phyloP scores from a whole-genome alignment of 2,329 filamentous ascomycete genomes.

The Spiromastix sp. region DNA sequence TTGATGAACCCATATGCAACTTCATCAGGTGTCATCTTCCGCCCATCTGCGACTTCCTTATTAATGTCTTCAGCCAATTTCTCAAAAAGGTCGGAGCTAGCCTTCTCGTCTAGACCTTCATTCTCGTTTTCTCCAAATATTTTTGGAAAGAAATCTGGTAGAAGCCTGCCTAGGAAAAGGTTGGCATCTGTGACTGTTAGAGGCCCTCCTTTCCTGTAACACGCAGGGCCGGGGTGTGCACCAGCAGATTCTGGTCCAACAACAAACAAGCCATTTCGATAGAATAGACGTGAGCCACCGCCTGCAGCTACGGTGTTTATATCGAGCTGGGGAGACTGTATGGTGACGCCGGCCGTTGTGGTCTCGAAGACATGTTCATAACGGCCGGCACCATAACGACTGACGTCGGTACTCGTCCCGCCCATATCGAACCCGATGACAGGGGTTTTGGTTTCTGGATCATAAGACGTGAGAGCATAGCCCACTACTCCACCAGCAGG shows the following conservation, averaged over 20 bases:
- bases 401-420: constrained; percentile 82
- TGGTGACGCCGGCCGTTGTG: constrained; percentile 78
- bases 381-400: constrained; percentile 67
- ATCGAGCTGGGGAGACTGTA: constrained; percentile 78
- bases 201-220: constrained; percentile 81
- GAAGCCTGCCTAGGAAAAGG: constrained; percentile 66
- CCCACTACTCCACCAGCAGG: constrained; percentile 90
- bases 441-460: constrained; percentile 63
- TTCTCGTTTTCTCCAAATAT: constrained; percentile 83
- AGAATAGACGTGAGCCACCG: constrained; percentile 56
- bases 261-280: constrained; percentile 68
- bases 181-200: constrained; percentile 93
- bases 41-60: constrained; percentile 52
- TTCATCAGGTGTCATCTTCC: constrained; percentile 62
- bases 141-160: constrained; percentile 86
- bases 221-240: constrained; percentile 81
- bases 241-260: constrained; percentile 84
- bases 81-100: constrained; percentile 60
- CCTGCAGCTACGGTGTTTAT: constrained; percentile 89
- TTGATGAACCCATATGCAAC: constrained; percentile 83
- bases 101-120: constrained; percentile 61
- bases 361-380: constrained; percentile 92
- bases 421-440: constrained; percentile 94
- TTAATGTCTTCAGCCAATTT: constrained; percentile 70
- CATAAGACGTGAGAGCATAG: constrained; percentile 81